Percentiles rank a stretch among this genome's conserved stretches.
Evolutionary conservation across 352 stramenopile species (phyloP).

Genomic region (Phytophthora rubi): DNA sequence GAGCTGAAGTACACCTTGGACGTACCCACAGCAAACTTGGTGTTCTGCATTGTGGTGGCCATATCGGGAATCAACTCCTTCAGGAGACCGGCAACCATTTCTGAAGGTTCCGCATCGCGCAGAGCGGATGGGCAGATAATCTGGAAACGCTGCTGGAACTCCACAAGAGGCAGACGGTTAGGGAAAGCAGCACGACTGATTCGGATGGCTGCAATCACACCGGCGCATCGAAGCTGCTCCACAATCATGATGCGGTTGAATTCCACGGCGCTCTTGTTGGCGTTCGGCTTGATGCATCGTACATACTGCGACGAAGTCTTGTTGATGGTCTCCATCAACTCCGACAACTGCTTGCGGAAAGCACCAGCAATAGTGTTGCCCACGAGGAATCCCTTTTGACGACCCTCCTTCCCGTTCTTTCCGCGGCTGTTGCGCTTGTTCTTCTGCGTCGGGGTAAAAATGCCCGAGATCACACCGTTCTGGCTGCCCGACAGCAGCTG

Average conservation of each 20-base stretch:
- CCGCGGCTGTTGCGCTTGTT: conserved; percentile 45
- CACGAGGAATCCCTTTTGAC: conserved; percentile 81
- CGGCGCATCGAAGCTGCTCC: conserved; percentile 89
- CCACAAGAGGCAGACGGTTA: conserved; percentile 91
- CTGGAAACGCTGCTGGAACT: conserved; percentile 85
- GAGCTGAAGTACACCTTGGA: conserved; percentile 90
- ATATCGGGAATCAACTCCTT: conserved; percentile 75
- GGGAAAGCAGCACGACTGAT: conserved; percentile 90
- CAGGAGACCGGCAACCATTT: conserved; percentile 81
- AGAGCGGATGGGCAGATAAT: conserved; percentile 82
- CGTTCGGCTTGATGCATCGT: conserved; percentile 93
- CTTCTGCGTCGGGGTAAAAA: conserved; percentile 59
- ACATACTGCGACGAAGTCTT: conserved; percentile 91
- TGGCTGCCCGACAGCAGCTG: conserved; percentile 71
- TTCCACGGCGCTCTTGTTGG: conserved; percentile 81
- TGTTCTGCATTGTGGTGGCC: conserved; percentile 73
- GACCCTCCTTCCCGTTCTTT: conserved; percentile 55
- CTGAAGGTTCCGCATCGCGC: conserved; percentile 52
- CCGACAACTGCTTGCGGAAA: conserved; percentile 88
- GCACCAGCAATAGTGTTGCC: conserved; percentile 82
- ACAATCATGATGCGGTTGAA: conserved; percentile 91
- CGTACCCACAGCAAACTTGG: conserved; percentile 79
- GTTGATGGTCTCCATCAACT: conserved; percentile 90
- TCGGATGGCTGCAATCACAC: conserved; percentile 90
- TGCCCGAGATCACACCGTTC: conserved; percentile 66